Evolutionary conservation across 2,329 filamentous ascomycete species (phyloP), one percentile per base, ranked within the genome.

Genomic region (Zopfia rhizophila): DNA sequence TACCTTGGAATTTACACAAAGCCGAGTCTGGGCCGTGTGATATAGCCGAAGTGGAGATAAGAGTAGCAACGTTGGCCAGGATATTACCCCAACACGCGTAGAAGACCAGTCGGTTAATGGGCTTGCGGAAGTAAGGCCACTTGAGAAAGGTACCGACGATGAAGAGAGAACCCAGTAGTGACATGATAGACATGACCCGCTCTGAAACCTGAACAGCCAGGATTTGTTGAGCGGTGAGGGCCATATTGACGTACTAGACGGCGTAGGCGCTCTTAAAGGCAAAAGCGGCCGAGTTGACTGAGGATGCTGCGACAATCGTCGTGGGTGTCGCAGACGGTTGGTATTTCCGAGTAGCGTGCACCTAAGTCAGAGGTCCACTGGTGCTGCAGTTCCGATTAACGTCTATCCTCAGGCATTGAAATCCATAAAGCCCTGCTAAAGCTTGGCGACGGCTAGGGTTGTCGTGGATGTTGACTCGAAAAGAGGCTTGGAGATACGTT

Each of bases 21-120:
- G 82, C 78, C 0, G 78, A 80, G 2, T 63, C 16, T 1, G 43
- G 19, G 8, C 30, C 37, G 0, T 24, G 11, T 2, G 63, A 55
- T 5, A 90, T 72, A 27, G 84, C 88, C 1, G 80, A 78, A 24
- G 82, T 80, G 0, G 87, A 85, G 62, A 93, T 89, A 23, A 93
- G 70, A 0, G 90, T 91, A 1, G 86, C 89, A 13, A 90, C 80
- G 66, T 91, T 93, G 51, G 83, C 84, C 70, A 91, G 78, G 58
- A 93, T 79, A 62, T 96, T 95, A 7, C 90, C 90, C 63, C 90
- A 88, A 0, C 88, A 88, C 5, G 90, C 90, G 67, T 88, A 94
- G 69, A 95, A 93, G 7, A 93, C 86, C 0, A 95, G 79, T 13
- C 90, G 81, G 64, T 94, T 94, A 74, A 94, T 91, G n/a, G 90